A percentile compares a stretch with the other conserved stretches of the same genome.
phyloP scores from a whole-genome alignment of 2,329 filamentous ascomycete genomes.

The Zopfia rhizophila region DNA sequence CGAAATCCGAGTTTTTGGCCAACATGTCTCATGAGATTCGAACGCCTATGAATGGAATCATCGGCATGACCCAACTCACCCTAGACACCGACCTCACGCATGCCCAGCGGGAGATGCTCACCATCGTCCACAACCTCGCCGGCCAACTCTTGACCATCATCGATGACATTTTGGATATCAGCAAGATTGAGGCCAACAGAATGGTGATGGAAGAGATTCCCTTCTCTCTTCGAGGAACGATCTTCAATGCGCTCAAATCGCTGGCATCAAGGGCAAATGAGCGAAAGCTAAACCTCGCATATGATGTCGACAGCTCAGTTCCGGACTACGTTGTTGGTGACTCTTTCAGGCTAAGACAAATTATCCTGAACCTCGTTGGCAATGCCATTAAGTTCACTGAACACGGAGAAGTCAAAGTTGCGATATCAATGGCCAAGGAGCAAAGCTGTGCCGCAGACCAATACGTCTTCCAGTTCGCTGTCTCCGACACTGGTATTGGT shows the following conservation, averaged over 20 bases:
- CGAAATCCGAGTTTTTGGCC: slow-evolving; percentile 96
- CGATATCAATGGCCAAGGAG: slow-evolving; percentile 78
- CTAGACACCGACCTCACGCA: slow-evolving; percentile 93
- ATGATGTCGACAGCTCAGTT: slow-evolving; percentile 91
- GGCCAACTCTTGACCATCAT: slow-evolving; percentile 98
- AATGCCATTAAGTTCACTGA: slow-evolving; percentile 99
- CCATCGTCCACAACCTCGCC: slow-evolving; percentile 95
- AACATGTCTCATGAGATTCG: slow-evolving; percentile 99
- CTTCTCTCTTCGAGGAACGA: slow-evolving; percentile 91
- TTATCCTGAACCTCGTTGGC: slow-evolving; percentile 95
- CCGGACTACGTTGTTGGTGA: slow-evolving; percentile 96
- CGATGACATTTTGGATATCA: slow-evolving; percentile 78
- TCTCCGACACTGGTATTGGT: slow-evolving; percentile 95
- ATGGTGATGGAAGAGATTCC: slow-evolving; percentile 99
- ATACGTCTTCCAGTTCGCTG: slow-evolving; percentile 94
- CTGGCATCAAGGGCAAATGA: slow-evolving; percentile 98
- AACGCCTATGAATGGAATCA: slow-evolving; percentile 97
- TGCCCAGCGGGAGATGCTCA: slow-evolving; percentile 97
- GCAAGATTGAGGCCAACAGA: slow-evolving; percentile 88
- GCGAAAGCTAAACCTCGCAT: slow-evolving; percentile 90
- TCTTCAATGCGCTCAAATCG: slow-evolving; percentile 97
- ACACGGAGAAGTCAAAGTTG: slow-evolving; percentile 92
- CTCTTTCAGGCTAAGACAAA: slow-evolving; percentile 94
- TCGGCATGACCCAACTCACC: slow-evolving; percentile 97
- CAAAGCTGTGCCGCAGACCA: slow-evolving; percentile 76